Conservation (phyloP, 1,139 yeast genomes). For the Kodamaea derodonti region DNA sequence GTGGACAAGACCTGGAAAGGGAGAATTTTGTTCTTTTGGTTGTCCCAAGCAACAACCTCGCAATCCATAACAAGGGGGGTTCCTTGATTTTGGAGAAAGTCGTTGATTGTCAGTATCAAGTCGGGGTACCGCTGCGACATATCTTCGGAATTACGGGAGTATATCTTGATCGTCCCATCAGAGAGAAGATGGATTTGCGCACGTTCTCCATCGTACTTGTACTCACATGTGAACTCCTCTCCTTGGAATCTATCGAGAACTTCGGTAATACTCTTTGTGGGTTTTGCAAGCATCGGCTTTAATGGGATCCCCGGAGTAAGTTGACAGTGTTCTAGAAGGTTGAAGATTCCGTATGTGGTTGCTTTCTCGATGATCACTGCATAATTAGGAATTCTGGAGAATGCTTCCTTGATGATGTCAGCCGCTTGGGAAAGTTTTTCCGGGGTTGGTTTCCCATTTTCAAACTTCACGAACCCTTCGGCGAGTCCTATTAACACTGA, state of each 20-base stretch:
- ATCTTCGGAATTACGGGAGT: constrained; percentile 93
- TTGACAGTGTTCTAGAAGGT: constrained; percentile 64
- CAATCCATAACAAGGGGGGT: constrained; percentile 76
- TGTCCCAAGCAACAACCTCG: constrained; percentile 99
- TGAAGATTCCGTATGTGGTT: constrained; percentile 60
- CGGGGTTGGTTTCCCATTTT: constrained; percentile 27
- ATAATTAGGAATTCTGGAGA: constrained; percentile 88
- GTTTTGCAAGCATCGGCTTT: constrained; percentile 98
- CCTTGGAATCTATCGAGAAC: constrained; percentile 85
- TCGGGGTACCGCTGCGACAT: constrained; percentile 97
- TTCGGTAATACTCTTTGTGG: constrained; percentile 89
- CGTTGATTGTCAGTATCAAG: constrained; percentile 63
- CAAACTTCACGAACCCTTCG: constrained; percentile 72
- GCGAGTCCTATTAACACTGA: constrained; percentile 82
- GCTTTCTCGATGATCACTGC: constrained; percentile 69
- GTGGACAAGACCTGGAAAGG: constrained; percentile 94
- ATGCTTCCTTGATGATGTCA: constrained; percentile 77
- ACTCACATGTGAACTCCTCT: constrained; percentile 87
- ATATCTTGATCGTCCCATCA: constrained; percentile 69
- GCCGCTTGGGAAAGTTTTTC: constrained; percentile 59
- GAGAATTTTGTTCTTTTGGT: constrained; percentile 64
- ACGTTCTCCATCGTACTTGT: constrained; percentile 96
- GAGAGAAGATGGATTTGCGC: constrained; percentile 83
- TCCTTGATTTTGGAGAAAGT: constrained; percentile 42
- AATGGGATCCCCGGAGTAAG: constrained; percentile 91